These are phyloP conservation scores for Ganoderma resinaceum DNA, from an alignment of 1,284 basidiomycete genomes.

Conservation along the genomic window DNA sequence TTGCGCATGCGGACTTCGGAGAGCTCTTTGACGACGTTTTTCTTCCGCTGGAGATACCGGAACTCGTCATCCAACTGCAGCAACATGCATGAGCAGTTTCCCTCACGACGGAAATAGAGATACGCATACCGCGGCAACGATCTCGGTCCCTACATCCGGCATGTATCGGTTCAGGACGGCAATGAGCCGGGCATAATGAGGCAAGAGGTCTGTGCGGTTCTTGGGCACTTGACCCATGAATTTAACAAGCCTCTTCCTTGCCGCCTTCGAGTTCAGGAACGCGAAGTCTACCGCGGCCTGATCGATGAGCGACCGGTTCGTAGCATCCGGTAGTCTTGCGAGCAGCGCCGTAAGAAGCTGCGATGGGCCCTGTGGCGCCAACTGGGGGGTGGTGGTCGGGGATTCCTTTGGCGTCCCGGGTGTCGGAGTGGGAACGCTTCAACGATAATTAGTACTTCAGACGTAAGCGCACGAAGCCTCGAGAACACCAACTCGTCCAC, in stretches of 20 bases:
- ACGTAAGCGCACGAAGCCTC: slow-evolving; percentile 4
- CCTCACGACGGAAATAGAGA: neutral
- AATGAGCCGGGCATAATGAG: slow-evolving; percentile 91
- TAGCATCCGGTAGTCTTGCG: slow-evolving; percentile 91
- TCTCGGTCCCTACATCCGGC: slow-evolving; percentile 89
- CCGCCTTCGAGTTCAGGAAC: slow-evolving; percentile 95
- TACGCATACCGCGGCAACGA: slow-evolving; percentile 77
- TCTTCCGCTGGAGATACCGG: slow-evolving; percentile 94
- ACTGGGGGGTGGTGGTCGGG: slow-evolving; percentile 68
- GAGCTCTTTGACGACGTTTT: slow-evolving; percentile 89
- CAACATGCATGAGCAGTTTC: no score
- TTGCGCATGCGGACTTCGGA: slow-evolving; percentile 89
- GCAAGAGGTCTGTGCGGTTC: slow-evolving; percentile 89
- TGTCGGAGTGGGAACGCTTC: slow-evolving; percentile 64
- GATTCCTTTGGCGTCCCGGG: slow-evolving; percentile 70
- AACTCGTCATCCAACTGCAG: slow-evolving; percentile 94
- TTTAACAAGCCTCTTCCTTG: slow-evolving; percentile 90
- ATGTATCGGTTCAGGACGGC: slow-evolving; percentile 92
- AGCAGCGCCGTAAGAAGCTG: slow-evolving; percentile 94
- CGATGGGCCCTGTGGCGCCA: slow-evolving; percentile 87
- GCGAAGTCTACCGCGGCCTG: slow-evolving; percentile 96
- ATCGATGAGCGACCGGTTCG: slow-evolving; percentile 92
- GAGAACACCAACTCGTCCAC: slow-evolving; percentile 58
- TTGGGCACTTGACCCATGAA: slow-evolving; percentile 88
- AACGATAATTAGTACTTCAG: slow-evolving; percentile 17